These are phyloP conservation scores for Penicillium sp. DNA, from an alignment of 2,329 filamentous ascomycete genomes.

Conservation along the genomic window DNA sequence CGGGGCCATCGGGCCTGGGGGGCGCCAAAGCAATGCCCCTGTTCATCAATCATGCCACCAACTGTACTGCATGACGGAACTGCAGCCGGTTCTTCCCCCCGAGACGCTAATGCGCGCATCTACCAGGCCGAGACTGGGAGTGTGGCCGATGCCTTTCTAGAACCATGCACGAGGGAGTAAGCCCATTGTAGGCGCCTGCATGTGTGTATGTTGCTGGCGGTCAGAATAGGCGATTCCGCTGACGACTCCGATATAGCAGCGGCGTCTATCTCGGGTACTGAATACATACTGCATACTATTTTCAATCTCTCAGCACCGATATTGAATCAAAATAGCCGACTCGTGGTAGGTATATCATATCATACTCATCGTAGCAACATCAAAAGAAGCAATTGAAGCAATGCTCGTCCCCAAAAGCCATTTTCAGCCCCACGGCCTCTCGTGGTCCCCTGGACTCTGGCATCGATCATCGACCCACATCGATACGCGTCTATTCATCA, in stretches of 20 bases:
- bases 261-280: neutral
- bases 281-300: neutral
- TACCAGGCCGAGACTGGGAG: slow-evolving; percentile 12
- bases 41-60: slow-evolving; percentile 9
- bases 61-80: slow-evolving; percentile 21
- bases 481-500: slow-evolving; percentile 3
- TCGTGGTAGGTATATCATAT: neutral
- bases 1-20: slow-evolving; percentile 8
- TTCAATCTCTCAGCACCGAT: neutral
- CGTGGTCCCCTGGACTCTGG: neutral
- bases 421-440: slow-evolving; percentile 10
- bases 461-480: neutral
- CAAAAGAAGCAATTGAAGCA: neutral
- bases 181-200: neutral
- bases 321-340: neutral
- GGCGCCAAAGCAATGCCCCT: slow-evolving; percentile 9
- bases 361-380: neutral
- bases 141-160: slow-evolving; percentile 18
- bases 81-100: slow-evolving; percentile 33
- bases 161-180: slow-evolving; percentile 12
- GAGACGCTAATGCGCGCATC: slow-evolving; percentile 31
- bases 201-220: slow-evolving; percentile 8
- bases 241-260: neutral
- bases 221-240: slow-evolving; percentile 5
- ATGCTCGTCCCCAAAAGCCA: neutral